phyloP scores from a whole-genome alignment of 345 rosid species.

The Lagerstroemia speciosa region DNA sequence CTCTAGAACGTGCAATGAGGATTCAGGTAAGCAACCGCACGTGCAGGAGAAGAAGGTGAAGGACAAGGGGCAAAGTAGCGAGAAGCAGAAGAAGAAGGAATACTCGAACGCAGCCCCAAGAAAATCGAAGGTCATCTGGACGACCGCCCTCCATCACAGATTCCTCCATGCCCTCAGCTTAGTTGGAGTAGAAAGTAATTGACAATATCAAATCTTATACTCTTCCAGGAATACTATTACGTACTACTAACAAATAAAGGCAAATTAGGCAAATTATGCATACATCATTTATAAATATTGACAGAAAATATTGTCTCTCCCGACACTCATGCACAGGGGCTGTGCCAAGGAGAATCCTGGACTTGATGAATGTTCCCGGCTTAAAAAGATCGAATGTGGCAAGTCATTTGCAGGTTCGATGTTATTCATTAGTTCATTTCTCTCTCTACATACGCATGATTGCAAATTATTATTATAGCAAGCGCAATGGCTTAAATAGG shows the following conservation, averaged over 20 bases:
- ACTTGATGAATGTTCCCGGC: slow-evolving; percentile 31
- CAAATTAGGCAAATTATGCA: not conserved
- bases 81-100: not conserved
- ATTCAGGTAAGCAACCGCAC: not conserved
- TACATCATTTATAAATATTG: not conserved
- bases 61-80: slow-evolving; percentile 11
- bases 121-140: slow-evolving; percentile 52
- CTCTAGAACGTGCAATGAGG: not conserved
- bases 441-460: not conserved
- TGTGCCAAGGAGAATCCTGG: slow-evolving; percentile 51
- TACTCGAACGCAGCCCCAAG: slow-evolving; percentile 13
- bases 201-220: not conserved
- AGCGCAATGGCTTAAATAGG: too few relatives aligned
- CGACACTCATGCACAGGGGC: slow-evolving; percentile 34
- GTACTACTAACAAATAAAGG: not conserved
- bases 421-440: not conserved
- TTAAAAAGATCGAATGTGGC: slow-evolving; percentile 35
- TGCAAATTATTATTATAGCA: not conserved
- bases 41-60: slow-evolving; percentile 7
- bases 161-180: slow-evolving; percentile 49
- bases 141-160: slow-evolving; percentile 39
- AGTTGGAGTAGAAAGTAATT: slow-evolving; percentile 45
- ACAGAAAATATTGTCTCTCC: not conserved
- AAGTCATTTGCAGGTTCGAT: slow-evolving; percentile 57
- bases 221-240: not conserved